These are phyloP conservation scores for Linderniella brevidens DNA, from an alignment of 257 asterid genomes.

Conservation along the genomic window DNA sequence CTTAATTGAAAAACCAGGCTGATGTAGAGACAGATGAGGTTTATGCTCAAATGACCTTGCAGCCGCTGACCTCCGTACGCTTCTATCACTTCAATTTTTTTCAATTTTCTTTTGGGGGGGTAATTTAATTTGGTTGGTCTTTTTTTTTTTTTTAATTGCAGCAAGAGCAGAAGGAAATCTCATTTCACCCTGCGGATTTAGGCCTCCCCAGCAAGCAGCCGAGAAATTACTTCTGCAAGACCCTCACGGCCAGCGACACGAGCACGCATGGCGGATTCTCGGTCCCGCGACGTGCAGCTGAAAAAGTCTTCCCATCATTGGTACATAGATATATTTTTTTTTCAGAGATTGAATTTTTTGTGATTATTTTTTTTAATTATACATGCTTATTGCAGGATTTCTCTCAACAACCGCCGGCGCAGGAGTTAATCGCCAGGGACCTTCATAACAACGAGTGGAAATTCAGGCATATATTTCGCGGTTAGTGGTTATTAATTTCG, in stretches of 20 bases:
- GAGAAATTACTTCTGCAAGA: slow-evolving; percentile 69
- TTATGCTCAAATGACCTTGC: slow-evolving; percentile 78
- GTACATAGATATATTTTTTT: slow-evolving; percentile 14
- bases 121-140: no score
- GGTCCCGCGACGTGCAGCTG: slow-evolving; percentile 85
- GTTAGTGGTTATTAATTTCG: slow-evolving; percentile 31
- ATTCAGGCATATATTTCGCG: slow-evolving; percentile 72
- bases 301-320: slow-evolving; percentile 75
- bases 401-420: slow-evolving; percentile 69
- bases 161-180: slow-evolving; percentile 75
- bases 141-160: slow-evolving; percentile 12
- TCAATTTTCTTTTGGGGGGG: background rate
- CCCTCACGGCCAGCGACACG: slow-evolving; percentile 68
- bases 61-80: slow-evolving; percentile 57
- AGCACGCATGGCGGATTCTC: slow-evolving; percentile 87
- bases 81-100: background rate
- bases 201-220: slow-evolving; percentile 63
- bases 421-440: slow-evolving; percentile 69
- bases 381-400: slow-evolving; percentile 32
- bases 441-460: slow-evolving; percentile 80
- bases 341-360: background rate
- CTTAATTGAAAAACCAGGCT: slow-evolving; percentile 22
- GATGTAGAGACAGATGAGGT: slow-evolving; percentile 72
- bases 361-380: background rate
- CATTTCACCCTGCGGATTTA: slow-evolving; percentile 61